Evolutionary conservation across 148 eudicot genomes (phyloP).

Genomic region (Persicaria tinctoria): DNA sequence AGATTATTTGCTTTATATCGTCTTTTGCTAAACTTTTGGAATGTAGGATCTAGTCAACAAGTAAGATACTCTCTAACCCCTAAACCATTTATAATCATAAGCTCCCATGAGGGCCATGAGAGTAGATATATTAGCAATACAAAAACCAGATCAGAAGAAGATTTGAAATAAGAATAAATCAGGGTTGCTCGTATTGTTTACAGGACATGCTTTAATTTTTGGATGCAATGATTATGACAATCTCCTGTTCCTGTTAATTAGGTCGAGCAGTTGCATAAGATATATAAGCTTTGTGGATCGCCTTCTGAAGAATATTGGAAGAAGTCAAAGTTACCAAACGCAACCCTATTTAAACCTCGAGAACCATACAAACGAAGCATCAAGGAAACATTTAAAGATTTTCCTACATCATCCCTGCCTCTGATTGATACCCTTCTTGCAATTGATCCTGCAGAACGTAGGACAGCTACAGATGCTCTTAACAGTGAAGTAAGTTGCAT

Average conservation of each 20-base stretch:
- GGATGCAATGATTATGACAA: no score
- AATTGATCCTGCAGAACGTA: constrained; percentile 69
- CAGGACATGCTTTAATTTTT: not conserved
- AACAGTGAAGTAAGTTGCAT: constrained; percentile 45
- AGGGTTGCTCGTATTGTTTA: no score
- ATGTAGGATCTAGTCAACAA: no score
- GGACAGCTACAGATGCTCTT: constrained; percentile 73
- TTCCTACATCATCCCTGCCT: constrained; percentile 59
- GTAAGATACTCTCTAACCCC: no score
- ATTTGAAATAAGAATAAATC: no score
- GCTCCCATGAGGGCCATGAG: no score
- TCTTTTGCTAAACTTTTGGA: not conserved
- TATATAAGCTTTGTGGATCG: constrained; percentile 78
- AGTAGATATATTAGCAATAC: no score
- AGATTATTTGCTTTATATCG: constrained; percentile 12
- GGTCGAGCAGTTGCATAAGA: constrained; percentile 84
- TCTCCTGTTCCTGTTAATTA: constrained; percentile 11
- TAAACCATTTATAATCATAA: no score
- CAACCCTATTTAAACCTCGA: constrained; percentile 70
- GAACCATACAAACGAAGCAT: constrained; percentile 72
- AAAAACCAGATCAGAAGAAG: no score
- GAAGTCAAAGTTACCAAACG: constrained; percentile 76
- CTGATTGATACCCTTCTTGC: constrained; percentile 74
- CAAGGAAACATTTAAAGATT: constrained; percentile 55
- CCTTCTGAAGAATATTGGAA: constrained; percentile 92